Base-by-base conservation (phyloP, 352 stramenopile genomes). In the Globisporangium irregulare region DNA sequence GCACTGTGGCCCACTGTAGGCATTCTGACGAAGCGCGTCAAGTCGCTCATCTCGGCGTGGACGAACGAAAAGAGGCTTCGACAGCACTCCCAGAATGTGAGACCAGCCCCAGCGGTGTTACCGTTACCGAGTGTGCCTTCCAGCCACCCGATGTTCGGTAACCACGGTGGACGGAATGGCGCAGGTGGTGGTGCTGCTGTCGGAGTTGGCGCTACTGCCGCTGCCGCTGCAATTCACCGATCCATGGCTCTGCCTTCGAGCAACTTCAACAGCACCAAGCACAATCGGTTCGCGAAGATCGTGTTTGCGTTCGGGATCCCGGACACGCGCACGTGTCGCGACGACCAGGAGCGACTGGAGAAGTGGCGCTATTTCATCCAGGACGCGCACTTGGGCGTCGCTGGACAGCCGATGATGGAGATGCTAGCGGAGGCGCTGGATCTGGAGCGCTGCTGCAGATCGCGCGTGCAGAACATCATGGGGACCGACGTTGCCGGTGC, bases 321-420 rank as follows among this genome's bases (percentile, higher is more conserved):
- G 0, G 85, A 95, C 61, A 76, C 82, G 4, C 77, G 80, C 14
- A 76, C 71, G n/a, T 94, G 85, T 53, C 76, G 77, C 58, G 73
- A 82, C 48, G 53, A 80, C 29, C 66, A 69, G 20, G 81, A 91
- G 22, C 71, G 74, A 34, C 64, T 73, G 10, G 82, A 95, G 34
- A 94, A 94, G 68, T 96, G 89, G 89, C 78, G 86, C 4, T 90
- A 92, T 55, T 94, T 95, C 56, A 36, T 89, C 25, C 62, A 86
- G 12, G 87, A 96, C 56, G 51, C 73, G 8, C 51, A 78, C 2
- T 64, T 96, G 29, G 60, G 60, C 5, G 62, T 93, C 15, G 68
- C 62, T 0, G 71, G 73, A 6, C 72, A 64, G n/a, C 73, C 82
- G n/a, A 63, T 91, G 3, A 69, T 72, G 10, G 73, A 87, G 27